Evolutionary conservation across 768 basidiomycete genomes (phyloP), one percentile per base, ranked within the genome.

Genomic region (Boletus patriciae): DNA sequence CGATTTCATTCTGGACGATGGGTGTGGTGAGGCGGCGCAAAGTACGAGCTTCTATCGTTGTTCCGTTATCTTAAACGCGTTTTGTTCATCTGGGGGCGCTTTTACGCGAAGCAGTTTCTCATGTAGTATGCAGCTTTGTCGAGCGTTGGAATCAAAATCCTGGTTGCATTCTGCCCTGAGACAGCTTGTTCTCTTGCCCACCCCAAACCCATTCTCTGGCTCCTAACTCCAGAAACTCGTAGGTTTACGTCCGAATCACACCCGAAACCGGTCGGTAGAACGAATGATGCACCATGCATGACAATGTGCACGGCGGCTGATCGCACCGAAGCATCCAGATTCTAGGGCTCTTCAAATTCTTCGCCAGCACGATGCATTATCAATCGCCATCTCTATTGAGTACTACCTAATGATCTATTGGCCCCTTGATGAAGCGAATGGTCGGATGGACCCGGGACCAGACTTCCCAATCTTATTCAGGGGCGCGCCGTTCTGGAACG

Each of bases 11-110:
- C 27, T 23, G 8, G 16, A 6, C 12, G 31, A 40, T 37, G 9
- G 29, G 31, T 31, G 44, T 60, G 42, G 43, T 21, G 55, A 41
- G 56, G 34, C 48, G 52, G 61, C 67, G 63, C 54, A 61, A 59
- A 59, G 62, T 66, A 57, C 31, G 56, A 47, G n/a, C 31, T 54
- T 54, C 44, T 33, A 38, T 48, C 49, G 29, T 19, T 27, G 15
- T 46, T 49, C 10, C 23, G 55, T 55, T 45, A 19, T 45, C 47
- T 40, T 57, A 33, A 57, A 54, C 21, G 40, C 29, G 41, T 52
- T 54, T 34, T 18, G 44, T 50, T 23, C 38, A 8, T 54, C 16
- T 23, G 49, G 42, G 10, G 27, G 29, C 27, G 23, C 41, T 27
- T 23, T 46, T 19, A 31, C 23, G 16, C 8, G 29, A 43, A 36